phyloP scores from a whole-genome alignment of 2,329 filamentous ascomycete genomes.

The Pseudogymnoascus sp. region DNA sequence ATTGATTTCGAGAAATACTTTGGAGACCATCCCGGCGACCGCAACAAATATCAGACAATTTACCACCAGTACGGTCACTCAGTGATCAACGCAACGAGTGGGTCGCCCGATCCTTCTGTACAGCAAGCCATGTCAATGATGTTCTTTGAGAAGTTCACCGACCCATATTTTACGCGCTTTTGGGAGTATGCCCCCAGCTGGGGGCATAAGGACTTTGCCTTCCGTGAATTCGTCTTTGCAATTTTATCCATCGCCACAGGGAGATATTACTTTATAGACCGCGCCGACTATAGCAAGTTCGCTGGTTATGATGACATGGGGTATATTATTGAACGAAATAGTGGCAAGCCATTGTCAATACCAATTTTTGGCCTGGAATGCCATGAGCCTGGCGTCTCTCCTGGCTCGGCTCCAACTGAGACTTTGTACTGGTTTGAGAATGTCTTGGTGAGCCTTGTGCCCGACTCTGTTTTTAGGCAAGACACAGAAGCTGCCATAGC shows the following conservation, averaged over 20 bases:
- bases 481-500: background rate
- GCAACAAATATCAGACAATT: background rate
- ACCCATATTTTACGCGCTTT: background rate
- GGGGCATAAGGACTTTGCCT: background rate
- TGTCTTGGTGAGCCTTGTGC: background rate
- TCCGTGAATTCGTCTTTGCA: background rate
- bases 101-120: background rate
- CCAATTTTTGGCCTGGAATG: background rate
- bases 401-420: background rate
- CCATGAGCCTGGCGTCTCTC: background rate
- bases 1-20: background rate
- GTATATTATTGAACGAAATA: background rate
- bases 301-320: background rate
- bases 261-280: background rate
- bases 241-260: background rate
- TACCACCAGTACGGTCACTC: background rate
- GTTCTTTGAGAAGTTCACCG: background rate
- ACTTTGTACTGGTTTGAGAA: constrained; percentile 6
- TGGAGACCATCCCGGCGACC: background rate
- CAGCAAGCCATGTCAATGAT: background rate
- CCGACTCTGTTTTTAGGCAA: background rate
- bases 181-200: background rate
- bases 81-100: background rate
- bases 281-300: background rate
- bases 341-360: background rate